Evolutionary conservation across 139 green algal species (phyloP), one percentile per base, ranked within the genome.

Genomic region (Tetradesmus lagerheimii): DNA sequence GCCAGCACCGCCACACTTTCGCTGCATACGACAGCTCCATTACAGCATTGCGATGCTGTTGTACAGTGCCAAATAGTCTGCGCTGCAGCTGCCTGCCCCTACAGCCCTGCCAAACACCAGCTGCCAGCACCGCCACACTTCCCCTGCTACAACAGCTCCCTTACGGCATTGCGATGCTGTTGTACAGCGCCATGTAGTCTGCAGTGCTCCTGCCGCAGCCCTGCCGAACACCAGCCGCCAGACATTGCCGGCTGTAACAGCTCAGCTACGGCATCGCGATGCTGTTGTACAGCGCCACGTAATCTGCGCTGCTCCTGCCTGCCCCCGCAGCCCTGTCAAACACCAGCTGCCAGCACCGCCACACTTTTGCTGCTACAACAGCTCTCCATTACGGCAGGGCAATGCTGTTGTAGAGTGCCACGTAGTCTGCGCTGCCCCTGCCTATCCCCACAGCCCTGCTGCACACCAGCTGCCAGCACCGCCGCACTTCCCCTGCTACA

Each of bases 21-120:
- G n/a, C n/a, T n/a, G n/a, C n/a, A n/a, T n/a, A n/a, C n/a, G n/a
- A n/a, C n/a, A n/a, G n/a, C n/a, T n/a, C n/a, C n/a, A n/a, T 50
- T 50, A 90, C 0, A 76, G 76, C 86, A 79, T 86, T 6, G 92
- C 89, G 57, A 95, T 91, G 80, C 89, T 85, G 81, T 75, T 87
- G 86, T 94, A 95, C 27, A 94, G 34, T 20, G 84, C 79, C 39
- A 94, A 86, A 91, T 94, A 95, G 38, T 87, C 62, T 75, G 91
- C 90, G 34, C 92, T 92, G 5, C 85, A 86, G 39, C 90, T 31
- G 27, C 41, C 90, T 31, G 27, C 27, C 50, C 25, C 50, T 27
- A 25, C 50, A 64, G 45, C 14, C 11, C 14, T 25, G 14, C 50
- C 43, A 50, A 4, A 50, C 43, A 50, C 4, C 43, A 50, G 43